Evolutionary conservation across 208 protist species (phyloP), one percentile per base, ranked within the genome.

Genomic region (Blastocrithidia nonstop): DNA sequence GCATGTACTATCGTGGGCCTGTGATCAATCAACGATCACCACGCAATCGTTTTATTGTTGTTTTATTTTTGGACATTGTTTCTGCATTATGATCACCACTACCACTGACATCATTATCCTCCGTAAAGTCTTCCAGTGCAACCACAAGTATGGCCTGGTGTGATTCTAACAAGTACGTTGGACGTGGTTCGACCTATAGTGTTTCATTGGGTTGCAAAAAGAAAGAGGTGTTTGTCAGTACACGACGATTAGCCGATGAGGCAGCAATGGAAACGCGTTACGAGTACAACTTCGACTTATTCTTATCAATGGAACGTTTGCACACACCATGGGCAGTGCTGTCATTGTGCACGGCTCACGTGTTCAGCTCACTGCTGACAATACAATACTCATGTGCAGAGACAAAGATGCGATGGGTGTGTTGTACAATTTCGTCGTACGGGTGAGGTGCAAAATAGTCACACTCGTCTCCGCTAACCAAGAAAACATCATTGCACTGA

Each of bases 371-470:
- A 11, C n/a, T 35, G 26, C 43, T 38, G 13, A 70, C 43, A 33
- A 63, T 50, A 20, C 61, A 66, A 42, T 62, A 75, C 35, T 69
- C 45, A 37, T 37, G 32, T 13, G 57, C 26, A 32, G 52, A 71
- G 6, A 89, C 50, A 35, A 67, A 54, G 0, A 88, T 76, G 27
- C 89, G 78, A 11, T 50, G 13, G 1, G 94, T 64, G 35, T 48
- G 38, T 43, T 50, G 50, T 26, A 93, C 17, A 31, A 97, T 50
- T 41, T 61, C 62, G 66, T 97, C 93, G 71, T 96, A 87, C 0
- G 96, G 93, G 45, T 95, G 84, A 9, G 75, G 75, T n/a, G 95
- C 56, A 51, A 96, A 93, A 35, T 53, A 73, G 31, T 84, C 64
- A 46, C 61, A 65, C 31, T 83, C 70, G 17, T 76, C 63, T 35